Evolutionary conservation across 208 protist species (phyloP), one percentile per base, ranked within the genome.

Genomic region (Trypanosomatidae sp.): DNA sequence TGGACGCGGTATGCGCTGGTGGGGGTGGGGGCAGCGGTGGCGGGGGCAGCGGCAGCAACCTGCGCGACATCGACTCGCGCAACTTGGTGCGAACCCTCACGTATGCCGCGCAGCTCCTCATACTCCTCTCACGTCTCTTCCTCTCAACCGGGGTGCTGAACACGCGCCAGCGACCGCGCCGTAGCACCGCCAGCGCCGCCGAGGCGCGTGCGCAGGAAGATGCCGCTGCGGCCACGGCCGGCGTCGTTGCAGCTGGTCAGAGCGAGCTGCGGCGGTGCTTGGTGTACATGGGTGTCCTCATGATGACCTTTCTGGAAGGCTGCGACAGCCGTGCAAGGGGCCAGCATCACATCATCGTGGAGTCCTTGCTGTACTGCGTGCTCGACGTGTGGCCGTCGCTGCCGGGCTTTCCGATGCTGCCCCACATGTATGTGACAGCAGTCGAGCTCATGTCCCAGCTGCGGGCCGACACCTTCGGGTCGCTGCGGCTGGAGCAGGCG

Each of bases 301-400:
- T 88, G n/a, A 74, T 84, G 74, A 73, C 69, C 47, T 70, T 82
- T 33, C 65, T 80, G 15, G 73, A 76, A 59, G 49, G 62, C 69
- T 69, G 47, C 64, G 70, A 85, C 56, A 64, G 44, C 30, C 71
- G 76, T 25, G 74, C 58, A 46, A 53, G 71, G 2, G 58, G 74
- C 15, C 58, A 66, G 50, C 74, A 79, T 33, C 53, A 68, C 53
- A 44, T 46, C 71, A 43, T 73, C 36, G 64, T 78, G 3, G 67
- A 81, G 62, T 78, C 79, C 13, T 62, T 86, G 3, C 72, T 89
- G 19, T 82, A 70, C 69, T 83, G 83, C 64, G 44, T 85, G 33
- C 66, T 89, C 5, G 81, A 83, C 46, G 73, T 81, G 58, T 81
- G 78, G 84, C 84, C 81, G 1, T 33, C 10, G 17, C 64, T 89